These are phyloP conservation scores for Agapanthus africanus DNA, from an alignment of 106 monocot species.

Conservation along the genomic window DNA sequence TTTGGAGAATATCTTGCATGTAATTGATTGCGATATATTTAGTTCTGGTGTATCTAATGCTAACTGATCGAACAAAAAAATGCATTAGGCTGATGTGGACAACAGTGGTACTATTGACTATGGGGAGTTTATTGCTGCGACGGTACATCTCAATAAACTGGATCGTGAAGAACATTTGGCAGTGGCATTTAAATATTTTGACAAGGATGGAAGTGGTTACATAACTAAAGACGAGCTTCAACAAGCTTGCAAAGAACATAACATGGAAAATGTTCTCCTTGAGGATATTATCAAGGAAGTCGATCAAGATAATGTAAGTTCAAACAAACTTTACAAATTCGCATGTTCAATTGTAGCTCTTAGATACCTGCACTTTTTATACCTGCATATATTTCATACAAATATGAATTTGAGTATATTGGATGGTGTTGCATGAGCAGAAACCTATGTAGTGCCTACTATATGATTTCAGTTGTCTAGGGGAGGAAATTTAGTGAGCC, in stretches of 20 bases:
- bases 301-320: constrained; percentile 27
- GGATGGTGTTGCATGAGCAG: too few relatives aligned
- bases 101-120: constrained; percentile 26
- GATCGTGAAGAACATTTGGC: constrained; percentile 21
- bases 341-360: background rate
- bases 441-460: too few relatives aligned
- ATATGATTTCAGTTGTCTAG: too few relatives aligned
- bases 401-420: too few relatives aligned
- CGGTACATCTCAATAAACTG: constrained; percentile 23
- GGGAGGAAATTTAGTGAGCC: too few relatives aligned
- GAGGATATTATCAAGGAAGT: constrained; percentile 25
- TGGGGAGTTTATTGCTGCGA: constrained; percentile 19
- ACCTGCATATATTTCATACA: background rate
- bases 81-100: constrained; percentile 24
- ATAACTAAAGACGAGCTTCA: constrained; percentile 18
- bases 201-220: constrained; percentile 71
- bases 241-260: constrained; percentile 23
- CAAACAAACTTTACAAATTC: background rate
- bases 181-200: constrained; percentile 65
- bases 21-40: too few relatives aligned
- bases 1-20: too few relatives aligned
- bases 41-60: too few relatives aligned
- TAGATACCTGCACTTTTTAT: background rate
- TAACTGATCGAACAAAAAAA: background rate
- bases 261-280: constrained; percentile 16